Evolutionary conservation across 257 asterid genomes (phyloP).

Genomic region (Paraleonurus japonicus): DNA sequence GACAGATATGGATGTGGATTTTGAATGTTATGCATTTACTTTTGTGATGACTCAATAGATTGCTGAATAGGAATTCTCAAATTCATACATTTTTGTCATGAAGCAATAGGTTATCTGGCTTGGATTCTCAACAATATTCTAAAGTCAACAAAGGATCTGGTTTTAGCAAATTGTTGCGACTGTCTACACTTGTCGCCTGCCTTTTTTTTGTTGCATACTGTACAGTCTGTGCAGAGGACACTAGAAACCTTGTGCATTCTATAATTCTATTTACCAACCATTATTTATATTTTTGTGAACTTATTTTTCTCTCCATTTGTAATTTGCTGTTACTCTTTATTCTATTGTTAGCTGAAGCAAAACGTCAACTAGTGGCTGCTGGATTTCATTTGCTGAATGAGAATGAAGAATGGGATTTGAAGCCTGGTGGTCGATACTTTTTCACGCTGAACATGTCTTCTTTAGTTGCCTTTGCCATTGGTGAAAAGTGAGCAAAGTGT

Average conservation of each 20-base stretch:
- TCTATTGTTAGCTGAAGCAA: slow-evolving; percentile 81
- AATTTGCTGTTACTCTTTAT: slow-evolving; percentile 17
- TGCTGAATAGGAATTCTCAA: background rate
- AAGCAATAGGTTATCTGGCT: background rate
- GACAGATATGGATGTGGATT: no score
- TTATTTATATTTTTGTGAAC: background rate
- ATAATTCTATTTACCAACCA: background rate
- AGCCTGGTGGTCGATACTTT: slow-evolving; percentile 98
- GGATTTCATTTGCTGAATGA: slow-evolving; percentile 88
- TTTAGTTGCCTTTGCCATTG: slow-evolving; percentile 90
- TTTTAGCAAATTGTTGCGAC: background rate
- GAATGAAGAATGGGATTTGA: slow-evolving; percentile 89
- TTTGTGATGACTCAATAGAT: no score
- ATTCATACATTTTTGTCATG: background rate
- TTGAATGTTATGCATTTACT: no score
- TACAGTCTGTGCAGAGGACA: slow-evolving; percentile 5
- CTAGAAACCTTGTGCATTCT: background rate
- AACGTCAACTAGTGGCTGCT: slow-evolving; percentile 76
- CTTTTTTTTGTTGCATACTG: background rate
- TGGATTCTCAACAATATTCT: slow-evolving; percentile 11
- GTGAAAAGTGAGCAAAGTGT: slow-evolving; percentile 70
- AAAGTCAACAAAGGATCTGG: slow-evolving; percentile 9
- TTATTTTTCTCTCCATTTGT: background rate
- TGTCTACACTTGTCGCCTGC: background rate
- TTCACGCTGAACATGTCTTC: slow-evolving; percentile 97